Conservation (phyloP, 371 early-diverging fungal genomes). For the Mortierella sp. region DNA sequence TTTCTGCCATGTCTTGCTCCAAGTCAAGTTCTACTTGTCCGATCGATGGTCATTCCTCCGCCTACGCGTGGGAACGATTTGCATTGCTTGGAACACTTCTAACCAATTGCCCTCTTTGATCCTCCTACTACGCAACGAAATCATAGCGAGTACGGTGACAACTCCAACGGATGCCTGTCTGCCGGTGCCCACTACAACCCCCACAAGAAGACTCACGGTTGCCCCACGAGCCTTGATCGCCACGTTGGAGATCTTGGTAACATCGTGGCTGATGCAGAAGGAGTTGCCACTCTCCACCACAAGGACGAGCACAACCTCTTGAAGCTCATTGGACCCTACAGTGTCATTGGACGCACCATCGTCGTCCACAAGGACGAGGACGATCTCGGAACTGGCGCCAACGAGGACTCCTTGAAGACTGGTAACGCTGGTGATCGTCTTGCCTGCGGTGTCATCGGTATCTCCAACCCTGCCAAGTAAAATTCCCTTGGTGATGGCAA, state of each 20-base stretch:
- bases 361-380: constrained; percentile 87
- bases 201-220: constrained; percentile 78
- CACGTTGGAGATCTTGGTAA: constrained; percentile 94
- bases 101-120: not conserved
- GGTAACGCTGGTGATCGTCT: constrained; percentile 89
- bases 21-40: not conserved
- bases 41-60: not conserved
- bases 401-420: constrained; percentile 80
- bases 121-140: not conserved
- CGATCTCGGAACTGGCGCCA: constrained; percentile 84
- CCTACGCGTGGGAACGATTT: too few relatives aligned
- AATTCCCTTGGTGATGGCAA: not conserved
- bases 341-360: constrained; percentile 87
- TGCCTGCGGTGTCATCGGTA: constrained; percentile 92
- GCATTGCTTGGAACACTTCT: not conserved
- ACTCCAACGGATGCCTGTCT: constrained; percentile 81
- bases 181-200: constrained; percentile 89
- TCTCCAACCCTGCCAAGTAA: constrained; percentile 63
- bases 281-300: constrained; percentile 61
- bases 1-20: not conserved
- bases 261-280: constrained; percentile 65
- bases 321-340: constrained; percentile 76
- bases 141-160: constrained; percentile 63
- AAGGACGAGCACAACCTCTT: constrained; percentile 68
- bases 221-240: constrained; percentile 69